Percentiles rank a stretch among this genome's conserved stretches.
These are phyloP conservation scores for Cydonia oblonga DNA, from an alignment of 331 rosid genomes.

Conservation along the genomic window DNA sequence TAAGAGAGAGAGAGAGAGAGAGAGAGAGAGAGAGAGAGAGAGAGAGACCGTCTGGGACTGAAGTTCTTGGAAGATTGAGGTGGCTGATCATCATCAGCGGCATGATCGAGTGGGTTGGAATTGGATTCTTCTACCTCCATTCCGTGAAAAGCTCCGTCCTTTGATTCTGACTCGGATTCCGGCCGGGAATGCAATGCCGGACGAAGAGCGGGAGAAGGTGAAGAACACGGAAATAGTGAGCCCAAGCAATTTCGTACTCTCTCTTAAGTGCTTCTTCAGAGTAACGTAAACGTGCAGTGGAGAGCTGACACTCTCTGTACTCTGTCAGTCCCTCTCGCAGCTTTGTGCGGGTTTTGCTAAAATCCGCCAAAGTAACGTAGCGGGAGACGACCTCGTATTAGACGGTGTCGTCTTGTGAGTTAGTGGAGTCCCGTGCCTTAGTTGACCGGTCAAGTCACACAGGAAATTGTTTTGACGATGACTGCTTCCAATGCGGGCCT, in stretches of 20 bases:
- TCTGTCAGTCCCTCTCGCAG: neutral
- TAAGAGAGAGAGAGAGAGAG: neutral
- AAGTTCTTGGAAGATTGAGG: neutral
- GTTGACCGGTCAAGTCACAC: no score
- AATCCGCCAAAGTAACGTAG: neutral
- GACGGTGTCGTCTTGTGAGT: neutral
- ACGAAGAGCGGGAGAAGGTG: neutral
- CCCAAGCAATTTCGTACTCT: neutral
- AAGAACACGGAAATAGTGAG: neutral
- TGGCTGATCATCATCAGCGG: neutral
- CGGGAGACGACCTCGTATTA: neutral
- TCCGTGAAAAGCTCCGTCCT: neutral
- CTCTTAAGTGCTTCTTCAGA: neutral
- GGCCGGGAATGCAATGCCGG: neutral
- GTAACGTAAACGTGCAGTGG: neutral
- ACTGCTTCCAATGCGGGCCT: no score
- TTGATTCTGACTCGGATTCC: neutral
- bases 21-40: neutral
- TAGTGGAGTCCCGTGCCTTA: neutral
- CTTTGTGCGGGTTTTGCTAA: neutral
- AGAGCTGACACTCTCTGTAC: neutral
- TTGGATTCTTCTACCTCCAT: neutral
- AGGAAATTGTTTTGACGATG: no score
- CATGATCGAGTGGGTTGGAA: neutral
- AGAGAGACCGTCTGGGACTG: conserved; percentile 39